phyloP scores from a whole-genome alignment of 2,329 filamentous ascomycete species.

The Cladobotryum mycophilum region DNA sequence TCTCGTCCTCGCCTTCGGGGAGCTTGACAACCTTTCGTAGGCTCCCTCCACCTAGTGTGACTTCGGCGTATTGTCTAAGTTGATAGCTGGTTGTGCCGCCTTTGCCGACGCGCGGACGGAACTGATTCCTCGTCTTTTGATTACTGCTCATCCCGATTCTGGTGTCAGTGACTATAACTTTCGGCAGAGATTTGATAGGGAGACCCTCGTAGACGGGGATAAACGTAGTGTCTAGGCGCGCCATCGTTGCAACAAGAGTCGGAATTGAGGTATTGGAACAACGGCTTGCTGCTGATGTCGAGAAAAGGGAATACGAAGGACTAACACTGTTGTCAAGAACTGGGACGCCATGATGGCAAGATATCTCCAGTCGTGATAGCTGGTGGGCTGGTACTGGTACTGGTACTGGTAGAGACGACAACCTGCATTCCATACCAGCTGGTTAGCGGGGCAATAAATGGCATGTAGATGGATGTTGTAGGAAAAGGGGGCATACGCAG shows the following conservation, averaged over 20 bases:
- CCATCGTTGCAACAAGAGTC: slow-evolving; percentile 26
- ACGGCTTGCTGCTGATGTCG: slow-evolving; percentile 17
- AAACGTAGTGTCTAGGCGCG: slow-evolving; percentile 24
- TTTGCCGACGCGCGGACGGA: slow-evolving; percentile 83
- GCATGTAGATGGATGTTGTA: neutral
- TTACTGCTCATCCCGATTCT: slow-evolving; percentile 50
- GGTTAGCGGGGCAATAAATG: slow-evolving; percentile 13
- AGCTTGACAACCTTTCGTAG: slow-evolving; percentile 93
- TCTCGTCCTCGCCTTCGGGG: slow-evolving; percentile 93
- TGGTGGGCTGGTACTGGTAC: neutral
- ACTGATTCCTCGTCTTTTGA: slow-evolving; percentile 81
- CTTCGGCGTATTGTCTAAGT: slow-evolving; percentile 95
- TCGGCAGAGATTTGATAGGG: slow-evolving; percentile 17
- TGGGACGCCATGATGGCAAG: slow-evolving; percentile 29
- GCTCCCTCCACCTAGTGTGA: slow-evolving; percentile 89
- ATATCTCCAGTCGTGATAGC: neutral
- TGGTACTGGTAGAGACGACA: neutral
- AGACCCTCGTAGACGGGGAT: slow-evolving; percentile 26
- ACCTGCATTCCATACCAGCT: slow-evolving; percentile 10
- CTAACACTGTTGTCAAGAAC: slow-evolving; percentile 39
- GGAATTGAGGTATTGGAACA: slow-evolving; percentile 28
- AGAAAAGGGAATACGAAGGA: slow-evolving; percentile 14
- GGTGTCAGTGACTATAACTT: slow-evolving; percentile 24
- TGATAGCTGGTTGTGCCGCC: slow-evolving; percentile 85
- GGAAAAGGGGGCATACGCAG: too few relatives aligned